phyloP scores from a whole-genome alignment of 495 filamentous ascomycete species.

The Rhypophila decipiens region DNA sequence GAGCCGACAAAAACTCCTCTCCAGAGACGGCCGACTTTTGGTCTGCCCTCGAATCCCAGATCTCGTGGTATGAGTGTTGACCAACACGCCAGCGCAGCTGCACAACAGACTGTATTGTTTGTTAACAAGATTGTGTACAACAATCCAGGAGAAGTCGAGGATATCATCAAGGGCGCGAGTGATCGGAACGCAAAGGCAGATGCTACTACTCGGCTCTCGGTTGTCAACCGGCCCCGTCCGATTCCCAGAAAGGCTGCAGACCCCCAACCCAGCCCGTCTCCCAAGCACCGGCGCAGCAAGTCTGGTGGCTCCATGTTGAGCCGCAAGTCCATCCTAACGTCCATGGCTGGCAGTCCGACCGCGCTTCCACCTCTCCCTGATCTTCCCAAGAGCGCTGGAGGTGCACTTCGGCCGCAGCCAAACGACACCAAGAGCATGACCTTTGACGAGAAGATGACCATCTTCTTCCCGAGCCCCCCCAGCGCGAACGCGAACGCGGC shows the following conservation, averaged over 20 bases:
- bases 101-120: conserved; percentile 45
- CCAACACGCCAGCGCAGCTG: conserved; percentile 20
- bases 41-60: conserved; percentile 44
- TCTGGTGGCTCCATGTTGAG: conserved; percentile 36
- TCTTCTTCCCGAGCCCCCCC: conserved; percentile 40
- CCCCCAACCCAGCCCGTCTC: conserved; percentile 19
- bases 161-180: conserved; percentile 37
- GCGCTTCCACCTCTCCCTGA: conserved; percentile 39
- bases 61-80: conserved; percentile 32
- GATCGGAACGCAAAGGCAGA: conserved; percentile 19
- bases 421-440: conserved; percentile 51
- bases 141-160: conserved; percentile 37
- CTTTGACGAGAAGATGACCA: conserved; percentile 44
- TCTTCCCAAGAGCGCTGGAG: conserved; percentile 34
- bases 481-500: conserved; percentile 22
- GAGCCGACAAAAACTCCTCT: conserved; percentile 34
- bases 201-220: conserved; percentile 24
- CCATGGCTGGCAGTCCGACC: conserved; percentile 42
- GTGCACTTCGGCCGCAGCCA: conserved; percentile 24
- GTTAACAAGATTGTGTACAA: conserved; percentile 47
- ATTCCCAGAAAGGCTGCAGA: conserved; percentile 41
- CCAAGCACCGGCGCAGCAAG: conserved; percentile 35
- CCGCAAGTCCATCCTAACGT: conserved; percentile 37
- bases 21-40: conserved; percentile 41
- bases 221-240: conserved; percentile 48